A percentile compares a stretch with the other conserved stretches of the same genome.
phyloP scores from a whole-genome alignment of 2,329 filamentous ascomycete species.

The Rhytidhysteron rufulum region DNA sequence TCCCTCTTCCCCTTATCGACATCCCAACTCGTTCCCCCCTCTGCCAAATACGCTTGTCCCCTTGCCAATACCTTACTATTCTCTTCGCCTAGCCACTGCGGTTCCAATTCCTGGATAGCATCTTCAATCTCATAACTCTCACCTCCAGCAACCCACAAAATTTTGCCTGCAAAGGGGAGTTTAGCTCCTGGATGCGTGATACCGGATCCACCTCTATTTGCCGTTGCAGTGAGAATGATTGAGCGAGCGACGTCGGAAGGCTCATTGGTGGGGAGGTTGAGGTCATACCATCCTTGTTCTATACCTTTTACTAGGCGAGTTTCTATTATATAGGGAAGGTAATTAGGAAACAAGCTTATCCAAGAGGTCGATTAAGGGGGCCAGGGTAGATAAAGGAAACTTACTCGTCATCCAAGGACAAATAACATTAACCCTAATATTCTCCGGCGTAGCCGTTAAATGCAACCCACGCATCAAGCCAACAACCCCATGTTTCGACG shows the following conservation, averaged over 20 bases:
- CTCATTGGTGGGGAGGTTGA: slow-evolving; percentile 16
- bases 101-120: slow-evolving; percentile 17
- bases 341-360: too few relatives aligned
- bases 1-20: neutral
- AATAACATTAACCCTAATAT: slow-evolving; percentile 18
- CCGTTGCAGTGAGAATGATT: slow-evolving; percentile 18
- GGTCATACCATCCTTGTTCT: slow-evolving; percentile 12
- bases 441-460: slow-evolving; percentile 11
- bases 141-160: slow-evolving; percentile 17
- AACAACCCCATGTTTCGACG: slow-evolving; percentile 20
- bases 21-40: neutral
- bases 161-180: slow-evolving; percentile 18
- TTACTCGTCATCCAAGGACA: slow-evolving; percentile 26
- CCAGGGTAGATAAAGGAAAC: too few relatives aligned
- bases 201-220: slow-evolving; percentile 10
- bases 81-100: slow-evolving; percentile 18
- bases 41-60: neutral
- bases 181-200: slow-evolving; percentile 12
- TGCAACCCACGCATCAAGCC: slow-evolving; percentile 19
- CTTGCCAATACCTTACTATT: neutral
- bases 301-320: slow-evolving; percentile 16
- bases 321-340: slow-evolving; percentile 7
- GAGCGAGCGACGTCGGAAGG: slow-evolving; percentile 18
- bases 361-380: too few relatives aligned
- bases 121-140: slow-evolving; percentile 23